These are phyloP conservation scores for Bothriochloa decipiens DNA, from an alignment of 176 grass and related monocot genomes.

Conservation along the genomic window DNA sequence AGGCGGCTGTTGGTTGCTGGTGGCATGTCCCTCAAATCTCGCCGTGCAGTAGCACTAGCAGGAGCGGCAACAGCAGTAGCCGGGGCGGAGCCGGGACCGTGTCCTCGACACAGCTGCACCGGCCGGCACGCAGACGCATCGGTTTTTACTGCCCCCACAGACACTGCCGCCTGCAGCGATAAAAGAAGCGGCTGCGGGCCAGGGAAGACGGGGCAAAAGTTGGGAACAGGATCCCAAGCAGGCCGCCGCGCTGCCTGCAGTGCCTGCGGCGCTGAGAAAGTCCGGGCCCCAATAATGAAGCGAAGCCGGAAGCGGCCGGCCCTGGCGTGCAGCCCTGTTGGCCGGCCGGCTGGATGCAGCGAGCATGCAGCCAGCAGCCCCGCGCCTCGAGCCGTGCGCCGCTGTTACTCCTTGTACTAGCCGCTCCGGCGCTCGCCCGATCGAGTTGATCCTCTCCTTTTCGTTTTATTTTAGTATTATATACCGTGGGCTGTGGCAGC, in stretches of 20 bases:
- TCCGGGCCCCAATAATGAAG: conserved; percentile 56
- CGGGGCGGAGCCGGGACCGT: not conserved
- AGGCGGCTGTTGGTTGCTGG: not conserved
- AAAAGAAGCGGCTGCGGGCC: not conserved
- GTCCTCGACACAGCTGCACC: not conserved
- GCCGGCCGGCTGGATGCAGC: not conserved
- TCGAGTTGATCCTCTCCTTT: conserved; percentile 32
- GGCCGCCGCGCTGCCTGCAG: conserved; percentile 54
- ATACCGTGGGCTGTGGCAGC: not conserved
- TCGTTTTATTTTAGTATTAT: too few species aligned
- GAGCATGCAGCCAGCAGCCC: not conserved
- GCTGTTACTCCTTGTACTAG: conserved; percentile 33
- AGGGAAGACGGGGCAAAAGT: not conserved
- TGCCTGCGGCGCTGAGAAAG: conserved; percentile 40
- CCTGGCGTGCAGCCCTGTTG: not conserved
- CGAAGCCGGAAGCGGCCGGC: conserved; percentile 12
- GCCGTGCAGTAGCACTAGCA: not conserved
- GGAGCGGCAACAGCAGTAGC: not conserved
- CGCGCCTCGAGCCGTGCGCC: conserved; percentile 63
- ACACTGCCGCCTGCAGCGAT: not conserved
- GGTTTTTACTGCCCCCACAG: conserved; percentile 11
- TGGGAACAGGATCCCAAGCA: conserved; percentile 51
- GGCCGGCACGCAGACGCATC: conserved; percentile 15
- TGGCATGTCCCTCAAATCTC: not conserved
- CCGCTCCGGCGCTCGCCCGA: not conserved